A percentile compares a stretch with the other conserved stretches of the same genome.
Evolutionary conservation across 345 rosid genomes (phyloP).

Genomic region (Linum usitatissimum): DNA sequence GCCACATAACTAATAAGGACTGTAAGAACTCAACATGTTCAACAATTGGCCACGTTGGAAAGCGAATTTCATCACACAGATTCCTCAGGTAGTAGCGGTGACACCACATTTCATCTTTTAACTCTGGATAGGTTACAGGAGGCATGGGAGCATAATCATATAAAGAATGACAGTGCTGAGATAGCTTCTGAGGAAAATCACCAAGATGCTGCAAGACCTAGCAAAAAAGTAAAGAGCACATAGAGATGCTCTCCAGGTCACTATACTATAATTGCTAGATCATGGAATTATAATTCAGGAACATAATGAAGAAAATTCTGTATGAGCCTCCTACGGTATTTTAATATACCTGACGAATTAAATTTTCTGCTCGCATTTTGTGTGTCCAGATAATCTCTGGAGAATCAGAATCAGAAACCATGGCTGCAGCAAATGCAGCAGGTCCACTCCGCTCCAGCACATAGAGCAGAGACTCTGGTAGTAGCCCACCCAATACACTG

Average conservation of each 20-base stretch:
- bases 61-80: slow-evolving; percentile 85
- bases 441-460: slow-evolving; percentile 98
- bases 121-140: slow-evolving; percentile 96
- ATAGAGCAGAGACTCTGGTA: slow-evolving; percentile 90
- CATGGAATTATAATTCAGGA: not conserved
- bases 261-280: not conserved
- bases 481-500: slow-evolving; percentile 98
- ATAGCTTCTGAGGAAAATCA: slow-evolving; percentile 90
- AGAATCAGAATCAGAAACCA: slow-evolving; percentile 98
- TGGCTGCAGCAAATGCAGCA: slow-evolving; percentile 93
- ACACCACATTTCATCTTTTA: slow-evolving; percentile 99
- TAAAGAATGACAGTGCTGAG: slow-evolving; percentile 91
- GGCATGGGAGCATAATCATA: slow-evolving; percentile 99
- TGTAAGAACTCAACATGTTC: slow-evolving; percentile 98
- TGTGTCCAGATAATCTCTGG: slow-evolving; percentile 99
- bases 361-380: slow-evolving; percentile 98
- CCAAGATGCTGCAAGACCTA: slow-evolving; percentile 99
- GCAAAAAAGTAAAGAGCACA: slow-evolving; percentile 7
- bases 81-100: slow-evolving; percentile 93
- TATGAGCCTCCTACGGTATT: slow-evolving; percentile 4
- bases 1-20: slow-evolving; percentile 97
- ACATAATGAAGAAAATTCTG: slow-evolving; percentile 3
- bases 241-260: not conserved
- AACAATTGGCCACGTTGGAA: slow-evolving; percentile 95
- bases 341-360: slow-evolving; percentile 71